phyloP scores from a whole-genome alignment of 202 grass and related monocot species.

The Carex arenaria region DNA sequence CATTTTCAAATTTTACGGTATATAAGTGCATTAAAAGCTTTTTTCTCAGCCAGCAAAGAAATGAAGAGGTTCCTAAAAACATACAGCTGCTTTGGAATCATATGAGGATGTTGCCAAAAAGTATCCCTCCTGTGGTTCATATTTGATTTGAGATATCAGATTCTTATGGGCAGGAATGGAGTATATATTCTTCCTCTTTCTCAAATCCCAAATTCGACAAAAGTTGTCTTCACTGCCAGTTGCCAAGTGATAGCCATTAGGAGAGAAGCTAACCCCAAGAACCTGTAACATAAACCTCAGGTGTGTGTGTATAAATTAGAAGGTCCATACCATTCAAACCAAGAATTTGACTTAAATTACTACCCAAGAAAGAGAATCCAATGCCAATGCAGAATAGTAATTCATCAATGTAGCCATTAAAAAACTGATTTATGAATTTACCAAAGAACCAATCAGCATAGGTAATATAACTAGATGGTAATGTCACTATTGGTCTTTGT shows the following conservation, averaged over 20 bases:
- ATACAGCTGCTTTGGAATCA: constrained; percentile 88
- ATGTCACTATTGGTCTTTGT: not conserved
- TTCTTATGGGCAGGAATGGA: constrained; percentile 92
- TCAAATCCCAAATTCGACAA: constrained; percentile 96
- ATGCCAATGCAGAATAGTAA: constrained; percentile 9
- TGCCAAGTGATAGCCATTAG: constrained; percentile 83
- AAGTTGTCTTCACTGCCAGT: constrained; percentile 94
- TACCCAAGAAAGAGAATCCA: not conserved
- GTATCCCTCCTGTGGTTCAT: constrained; percentile 88
- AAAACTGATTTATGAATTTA: not conserved
- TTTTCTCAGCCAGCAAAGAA: not conserved
- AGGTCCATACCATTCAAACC: not conserved
- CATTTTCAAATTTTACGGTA: not conserved
- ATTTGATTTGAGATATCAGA: constrained; percentile 93
- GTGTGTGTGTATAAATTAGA: not conserved
- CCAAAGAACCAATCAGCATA: not conserved
- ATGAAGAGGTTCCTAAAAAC: not conserved
- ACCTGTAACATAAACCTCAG: constrained; percentile 49
- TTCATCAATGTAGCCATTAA: not conserved
- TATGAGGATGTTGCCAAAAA: constrained; percentile 87
- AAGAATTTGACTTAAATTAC: not conserved
- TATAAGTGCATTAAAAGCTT: not conserved
- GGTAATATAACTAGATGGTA: not conserved
- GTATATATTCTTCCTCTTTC: constrained; percentile 66
- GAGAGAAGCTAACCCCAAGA: constrained; percentile 80